These are phyloP conservation scores for Pseudozyma sp. DNA, from an alignment of 1,284 basidiomycete genomes.

Conservation along the genomic window DNA sequence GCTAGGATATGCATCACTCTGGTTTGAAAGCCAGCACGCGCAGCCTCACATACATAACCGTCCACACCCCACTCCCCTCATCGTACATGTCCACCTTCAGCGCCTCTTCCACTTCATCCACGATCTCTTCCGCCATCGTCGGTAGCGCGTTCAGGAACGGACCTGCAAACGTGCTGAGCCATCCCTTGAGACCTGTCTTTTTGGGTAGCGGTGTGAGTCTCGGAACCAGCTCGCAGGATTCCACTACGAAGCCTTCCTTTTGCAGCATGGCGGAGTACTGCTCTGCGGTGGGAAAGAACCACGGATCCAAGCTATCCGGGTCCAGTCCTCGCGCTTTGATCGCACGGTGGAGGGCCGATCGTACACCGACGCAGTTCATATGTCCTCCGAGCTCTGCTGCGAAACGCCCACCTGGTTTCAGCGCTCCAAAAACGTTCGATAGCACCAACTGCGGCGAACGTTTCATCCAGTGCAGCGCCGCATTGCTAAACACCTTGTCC, in stretches of 20 bases:
- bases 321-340: constrained; percentile 13
- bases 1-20: neutral
- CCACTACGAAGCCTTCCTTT: constrained; percentile 24
- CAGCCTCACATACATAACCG: constrained; percentile 44
- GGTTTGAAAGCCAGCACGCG: constrained; percentile 30
- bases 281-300: constrained; percentile 35
- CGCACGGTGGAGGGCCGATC: constrained; percentile 17
- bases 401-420: constrained; percentile 22
- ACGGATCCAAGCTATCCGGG: constrained; percentile 24
- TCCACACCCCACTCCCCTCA: constrained; percentile 14
- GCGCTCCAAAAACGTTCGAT: neutral
- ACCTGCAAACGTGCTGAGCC: constrained; percentile 37
- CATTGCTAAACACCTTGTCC: constrained; percentile 51
- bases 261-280: constrained; percentile 23
- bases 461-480: constrained; percentile 52
- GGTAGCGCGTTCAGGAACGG: constrained; percentile 31
- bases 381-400: constrained; percentile 43
- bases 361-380: constrained; percentile 39
- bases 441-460: constrained; percentile 12
- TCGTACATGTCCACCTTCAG: constrained; percentile 32
- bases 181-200: constrained; percentile 25
- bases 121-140: constrained; percentile 15
- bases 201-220: constrained; percentile 27
- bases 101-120: constrained; percentile 24
- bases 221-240: constrained; percentile 32